phyloP scores from a whole-genome alignment of 768 basidiomycete genomes.

The Stropharia rugosoannulata region DNA sequence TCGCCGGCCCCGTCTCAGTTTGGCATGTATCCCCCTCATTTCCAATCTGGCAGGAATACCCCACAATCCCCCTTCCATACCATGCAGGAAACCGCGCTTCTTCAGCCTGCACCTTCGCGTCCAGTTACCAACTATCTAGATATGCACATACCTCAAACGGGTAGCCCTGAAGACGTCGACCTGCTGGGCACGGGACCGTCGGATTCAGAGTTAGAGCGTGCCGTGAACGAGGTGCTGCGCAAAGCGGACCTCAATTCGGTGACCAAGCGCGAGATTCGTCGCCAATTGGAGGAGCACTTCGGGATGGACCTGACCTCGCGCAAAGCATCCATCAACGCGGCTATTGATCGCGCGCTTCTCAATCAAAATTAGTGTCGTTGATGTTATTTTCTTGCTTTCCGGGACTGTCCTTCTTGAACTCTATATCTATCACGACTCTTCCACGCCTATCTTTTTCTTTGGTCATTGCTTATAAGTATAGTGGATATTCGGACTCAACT shows the following conservation, averaged over 20 bases:
- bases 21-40: conserved; percentile 60
- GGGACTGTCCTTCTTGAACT: conserved; percentile 8
- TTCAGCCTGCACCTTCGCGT: conserved; percentile 66
- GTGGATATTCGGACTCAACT: conserved; percentile 15
- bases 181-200: conserved; percentile 44
- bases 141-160: conserved; percentile 55
- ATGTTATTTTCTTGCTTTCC: conserved; percentile 10
- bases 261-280: conserved; percentile 89
- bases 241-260: conserved; percentile 84
- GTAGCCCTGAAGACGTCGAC: conserved; percentile 54
- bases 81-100: conserved; percentile 34
- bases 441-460: conserved; percentile 15
- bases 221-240: conserved; percentile 71
- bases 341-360: conserved; percentile 72
- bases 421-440: conserved; percentile 17
- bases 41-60: conserved; percentile 77
- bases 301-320: conserved; percentile 73
- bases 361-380: conserved; percentile 33
- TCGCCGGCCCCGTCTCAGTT: conserved; percentile 77
- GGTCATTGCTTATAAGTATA: conserved; percentile 15
- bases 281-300: conserved; percentile 79
- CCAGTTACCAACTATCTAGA: conserved; percentile 80
- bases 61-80: conserved; percentile 51
- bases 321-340: conserved; percentile 73
- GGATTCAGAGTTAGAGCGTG: conserved; percentile 71